Base-by-base conservation (phyloP, 257 asterid genomes). In the Rhazya stricta region DNA sequence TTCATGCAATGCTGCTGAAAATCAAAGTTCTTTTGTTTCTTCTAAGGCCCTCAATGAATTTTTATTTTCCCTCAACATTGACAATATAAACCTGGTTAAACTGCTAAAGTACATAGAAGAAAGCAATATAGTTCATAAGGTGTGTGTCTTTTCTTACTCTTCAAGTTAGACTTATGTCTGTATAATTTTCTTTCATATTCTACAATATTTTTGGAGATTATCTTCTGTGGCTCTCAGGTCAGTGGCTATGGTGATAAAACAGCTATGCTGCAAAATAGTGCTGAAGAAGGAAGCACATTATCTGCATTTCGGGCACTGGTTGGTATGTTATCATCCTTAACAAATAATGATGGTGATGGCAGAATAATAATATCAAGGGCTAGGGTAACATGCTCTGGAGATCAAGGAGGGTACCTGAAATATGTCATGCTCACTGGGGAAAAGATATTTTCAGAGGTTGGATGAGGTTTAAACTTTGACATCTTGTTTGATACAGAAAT, bases 361-460 rank as follows among this genome's bases (percentile, higher is more conserved):
- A 88, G 90, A 80, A 84, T 94, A 43, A 82, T 92, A 79, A 77
- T 92, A 81, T 90, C 97, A 18, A 84, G 81, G 85, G 79, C 90
- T 4, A 78, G 61, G 74, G 73, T 77, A 75, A 82, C 82, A 25
- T 71, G 83, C 77, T 54, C 85, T 50, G 90, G 81, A 57, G 89
- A 73, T 60, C 88, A 85, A 80, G 88, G 88, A 80, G 96, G 99
- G 65, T 85, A 82, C 69, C 82, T 94, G 75, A 94, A 94, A 83
- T 94, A 88, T 85, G 96, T 90, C 83, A 94, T 91, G 99, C 94
- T 94, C 79, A 92, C 96, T 29, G 99, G 99, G 73, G 99, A 94
- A 82, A 91, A 86, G 83, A 89, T 94, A 25, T 94, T 94, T 85
- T 89, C 90, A 45, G 92, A 94, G 97, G 99, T 94, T 83, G 76